Percentiles rank a stretch among this genome's conserved stretches.
These are phyloP conservation scores for Symmetrospora coprosmae DNA, from an alignment of 768 basidiomycete genomes.

Conservation along the genomic window DNA sequence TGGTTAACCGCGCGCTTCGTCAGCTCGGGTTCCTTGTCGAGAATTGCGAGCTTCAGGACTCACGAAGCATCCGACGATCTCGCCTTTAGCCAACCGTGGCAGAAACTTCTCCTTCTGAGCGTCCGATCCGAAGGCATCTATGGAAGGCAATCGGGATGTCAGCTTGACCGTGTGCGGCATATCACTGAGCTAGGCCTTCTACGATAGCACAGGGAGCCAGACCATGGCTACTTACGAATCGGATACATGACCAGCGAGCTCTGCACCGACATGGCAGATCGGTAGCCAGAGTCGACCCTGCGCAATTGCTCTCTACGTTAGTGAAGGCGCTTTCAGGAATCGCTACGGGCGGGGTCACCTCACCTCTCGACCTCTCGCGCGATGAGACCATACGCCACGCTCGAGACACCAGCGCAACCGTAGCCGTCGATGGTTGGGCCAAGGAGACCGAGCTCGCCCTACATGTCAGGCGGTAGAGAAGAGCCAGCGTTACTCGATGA, in stretches of 20 bases:
- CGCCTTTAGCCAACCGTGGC: conserved; percentile 66
- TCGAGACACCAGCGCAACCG: conserved; percentile 79
- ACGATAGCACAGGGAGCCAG: not conserved
- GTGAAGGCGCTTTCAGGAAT: not conserved
- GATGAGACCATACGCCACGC: conserved; percentile 85
- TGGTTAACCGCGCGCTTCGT: too few relatives aligned
- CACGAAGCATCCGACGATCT: conserved; percentile 83
- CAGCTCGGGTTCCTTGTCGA: too few relatives aligned
- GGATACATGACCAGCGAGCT: conserved; percentile 93
- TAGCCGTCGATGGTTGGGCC: conserved; percentile 88
- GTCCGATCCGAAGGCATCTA: conserved; percentile 72
- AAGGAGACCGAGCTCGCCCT: conserved; percentile 67
- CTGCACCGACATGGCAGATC: conserved; percentile 87
- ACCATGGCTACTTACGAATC: conserved; percentile 34
- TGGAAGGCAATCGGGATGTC: conserved; percentile 37
- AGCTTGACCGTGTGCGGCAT: not conserved
- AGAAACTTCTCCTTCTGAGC: conserved; percentile 83
- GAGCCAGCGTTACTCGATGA: too few relatives aligned
- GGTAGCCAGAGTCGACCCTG: conserved; percentile 86
- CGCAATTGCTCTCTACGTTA: not conserved
- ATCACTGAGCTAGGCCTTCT: not conserved
- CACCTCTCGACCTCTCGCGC: conserved; percentile 85
- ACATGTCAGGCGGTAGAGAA: too few relatives aligned
- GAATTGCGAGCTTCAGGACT: too few relatives aligned
- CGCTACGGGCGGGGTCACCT: not conserved